These are phyloP conservation scores for Bonnemaisonia californica DNA, from an alignment of 31 red algal species.

Conservation along the genomic window DNA sequence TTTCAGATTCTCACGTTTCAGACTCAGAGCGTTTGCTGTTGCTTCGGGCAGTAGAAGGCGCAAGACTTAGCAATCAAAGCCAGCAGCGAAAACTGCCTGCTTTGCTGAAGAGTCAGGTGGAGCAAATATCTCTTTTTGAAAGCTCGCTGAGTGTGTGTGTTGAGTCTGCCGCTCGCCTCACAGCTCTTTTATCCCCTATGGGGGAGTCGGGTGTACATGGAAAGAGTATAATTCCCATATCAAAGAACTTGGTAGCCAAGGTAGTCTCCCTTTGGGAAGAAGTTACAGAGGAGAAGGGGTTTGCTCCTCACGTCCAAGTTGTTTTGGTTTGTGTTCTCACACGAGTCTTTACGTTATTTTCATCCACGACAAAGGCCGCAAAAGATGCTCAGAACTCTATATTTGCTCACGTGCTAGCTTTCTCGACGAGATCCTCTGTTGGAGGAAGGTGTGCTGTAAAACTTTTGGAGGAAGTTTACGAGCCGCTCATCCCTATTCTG, in stretches of 20 bases:
- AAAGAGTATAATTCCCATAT: not conserved
- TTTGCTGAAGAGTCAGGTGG: not conserved
- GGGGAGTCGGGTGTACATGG: not conserved
- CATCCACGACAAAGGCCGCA: not conserved
- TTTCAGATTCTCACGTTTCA: not conserved
- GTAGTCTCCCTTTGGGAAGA: not conserved
- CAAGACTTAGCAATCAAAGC: not conserved
- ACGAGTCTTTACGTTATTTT: not conserved
- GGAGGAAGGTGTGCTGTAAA: not conserved
- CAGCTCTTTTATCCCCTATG: not conserved
- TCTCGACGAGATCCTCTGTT: conserved; percentile 8
- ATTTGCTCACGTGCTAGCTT: conserved; percentile 13
- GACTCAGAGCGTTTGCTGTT: not conserved
- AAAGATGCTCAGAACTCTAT: not conserved
- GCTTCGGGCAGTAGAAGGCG: not conserved
- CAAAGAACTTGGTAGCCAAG: not conserved
- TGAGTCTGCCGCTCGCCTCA: not conserved
- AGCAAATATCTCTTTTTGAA: not conserved
- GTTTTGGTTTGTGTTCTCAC: not conserved
- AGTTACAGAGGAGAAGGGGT: not conserved
- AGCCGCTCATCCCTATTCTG: not conserved
- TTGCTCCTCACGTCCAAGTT: not conserved
- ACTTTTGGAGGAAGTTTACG: not conserved
- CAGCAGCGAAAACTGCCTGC: not conserved
- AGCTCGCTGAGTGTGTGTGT: not conserved